These are phyloP conservation scores for Tephrocybe sp. DNA, from an alignment of 768 basidiomycete genomes.

Conservation along the genomic window DNA sequence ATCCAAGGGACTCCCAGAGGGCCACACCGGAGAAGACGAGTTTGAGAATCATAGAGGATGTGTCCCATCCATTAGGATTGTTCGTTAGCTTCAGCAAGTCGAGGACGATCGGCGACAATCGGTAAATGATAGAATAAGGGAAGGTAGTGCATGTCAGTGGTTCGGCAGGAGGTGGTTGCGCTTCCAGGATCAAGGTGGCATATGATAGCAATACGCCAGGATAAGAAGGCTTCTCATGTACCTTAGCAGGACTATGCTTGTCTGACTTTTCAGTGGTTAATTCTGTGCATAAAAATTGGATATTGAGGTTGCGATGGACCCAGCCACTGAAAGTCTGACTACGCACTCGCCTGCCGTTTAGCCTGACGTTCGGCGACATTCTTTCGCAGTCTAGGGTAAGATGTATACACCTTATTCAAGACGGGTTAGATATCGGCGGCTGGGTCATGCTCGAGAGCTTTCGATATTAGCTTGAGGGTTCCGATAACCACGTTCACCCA, in stretches of 20 bases:
- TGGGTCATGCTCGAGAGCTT: neutral
- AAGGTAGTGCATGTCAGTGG: neutral
- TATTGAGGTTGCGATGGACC: neutral
- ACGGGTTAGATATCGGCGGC: neutral
- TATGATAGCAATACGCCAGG: neutral
- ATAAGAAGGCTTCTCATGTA: neutral
- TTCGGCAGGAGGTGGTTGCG: neutral
- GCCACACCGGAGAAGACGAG: neutral
- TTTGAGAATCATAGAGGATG: neutral
- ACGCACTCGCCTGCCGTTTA: neutral
- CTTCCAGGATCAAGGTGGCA: neutral
- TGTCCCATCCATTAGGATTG: too few relatives aligned
- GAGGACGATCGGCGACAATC: neutral
- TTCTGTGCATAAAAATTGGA: neutral
- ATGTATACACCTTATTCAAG: neutral
- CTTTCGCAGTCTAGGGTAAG: neutral
- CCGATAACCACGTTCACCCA: neutral
- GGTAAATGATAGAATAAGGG: neutral
- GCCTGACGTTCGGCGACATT: neutral
- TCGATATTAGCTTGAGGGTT: neutral
- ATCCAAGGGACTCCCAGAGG: neutral
- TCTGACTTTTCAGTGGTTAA: neutral
- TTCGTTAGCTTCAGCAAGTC: neutral
- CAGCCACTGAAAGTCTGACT: neutral
- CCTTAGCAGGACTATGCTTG: neutral